Percentiles rank a stretch among this genome's conserved stretches.
These are phyloP conservation scores for Cyclaneusma minus DNA, from an alignment of 2,329 filamentous ascomycete genomes.

Conservation along the genomic window DNA sequence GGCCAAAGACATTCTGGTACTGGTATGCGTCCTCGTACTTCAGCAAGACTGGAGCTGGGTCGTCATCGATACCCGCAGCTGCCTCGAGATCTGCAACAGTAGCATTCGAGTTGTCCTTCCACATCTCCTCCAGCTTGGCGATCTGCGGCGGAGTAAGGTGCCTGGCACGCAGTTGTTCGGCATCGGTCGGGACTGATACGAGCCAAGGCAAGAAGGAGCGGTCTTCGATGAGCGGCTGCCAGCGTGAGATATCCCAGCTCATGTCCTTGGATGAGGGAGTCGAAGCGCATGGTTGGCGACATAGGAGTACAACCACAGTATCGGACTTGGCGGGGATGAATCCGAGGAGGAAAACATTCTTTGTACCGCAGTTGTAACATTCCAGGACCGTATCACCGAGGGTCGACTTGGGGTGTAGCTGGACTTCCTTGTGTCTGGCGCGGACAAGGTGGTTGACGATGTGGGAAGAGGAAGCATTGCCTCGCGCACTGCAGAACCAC, in stretches of 20 bases:
- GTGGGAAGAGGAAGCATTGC: constrained; percentile 91
- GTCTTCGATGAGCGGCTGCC: constrained; percentile 95
- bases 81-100: constrained; percentile 89
- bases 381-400: constrained; percentile 93
- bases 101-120: constrained; percentile 86
- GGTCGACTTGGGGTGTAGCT: constrained; percentile 82
- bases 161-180: constrained; percentile 87
- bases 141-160: constrained; percentile 91
- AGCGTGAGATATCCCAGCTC: constrained; percentile 97
- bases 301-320: constrained; percentile 91
- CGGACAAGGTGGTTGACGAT: constrained; percentile 97
- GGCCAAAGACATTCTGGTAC: constrained; percentile 97
- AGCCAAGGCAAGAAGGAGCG: constrained; percentile 92
- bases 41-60: constrained; percentile 79
- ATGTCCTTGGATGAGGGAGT: constrained; percentile 96
- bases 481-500: constrained; percentile 97
- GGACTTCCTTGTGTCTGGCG: constrained; percentile 95
- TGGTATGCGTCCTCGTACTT: constrained; percentile 96
- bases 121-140: constrained; percentile 91
- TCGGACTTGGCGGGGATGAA: constrained; percentile 99
- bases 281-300: constrained; percentile 88
- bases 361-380: constrained; percentile 99
- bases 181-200: constrained; percentile 74
- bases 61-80: constrained; percentile 80
- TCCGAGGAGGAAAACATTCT: constrained; percentile 92